Base-by-base conservation (phyloP, 1,284 basidiomycete species). In the Pseudozyma pruni region DNA sequence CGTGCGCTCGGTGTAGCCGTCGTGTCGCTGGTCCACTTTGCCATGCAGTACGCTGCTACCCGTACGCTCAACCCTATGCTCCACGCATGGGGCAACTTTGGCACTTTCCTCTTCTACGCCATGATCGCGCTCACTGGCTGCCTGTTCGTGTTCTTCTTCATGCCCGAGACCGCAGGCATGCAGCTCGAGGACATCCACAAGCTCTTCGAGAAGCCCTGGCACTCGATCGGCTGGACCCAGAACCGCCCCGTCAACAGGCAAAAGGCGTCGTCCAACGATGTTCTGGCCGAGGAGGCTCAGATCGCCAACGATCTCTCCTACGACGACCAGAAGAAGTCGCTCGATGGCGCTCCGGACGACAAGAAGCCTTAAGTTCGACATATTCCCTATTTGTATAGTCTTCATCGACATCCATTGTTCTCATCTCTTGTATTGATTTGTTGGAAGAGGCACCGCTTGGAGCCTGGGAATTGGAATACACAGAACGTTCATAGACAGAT, bases 191-290 rank as follows among this genome's bases (percentile, higher is more conserved):
- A 67, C 16, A 68, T 75, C 32, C 52, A 75, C 47, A 32, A 63
- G 32, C 56, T 75, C 7, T 75, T 75, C 34, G 70, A 72, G 23
- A 66, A 63, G 54, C 63, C 56, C 16, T 74, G 74, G 74, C 71
- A 69, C 37, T 40, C 38, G 6, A 71, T 75, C 41, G 74, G 74
- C 39, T 56, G 48, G 47, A 63, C 61, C 0, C 43, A 46, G 25
- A 66, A 68, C 55, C 46, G 72, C 13, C 72, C 63, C 13, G 44
- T 50, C 29, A 45, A 46, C 47, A 56, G 37, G 33, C 51, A 33
- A 22, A 55, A 53, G 50, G 25, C 19, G 2, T 16, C 40, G 19
- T 23, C 63, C n/a, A 32, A 43, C 14, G 45, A 27, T 20, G 35
- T 14, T 10, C 23, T 46, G n/a, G 41, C 34, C 29, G 57, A 67